Evolutionary conservation across 140 eudicot species (phyloP).

Genomic region (Anethum foeniculum): DNA sequence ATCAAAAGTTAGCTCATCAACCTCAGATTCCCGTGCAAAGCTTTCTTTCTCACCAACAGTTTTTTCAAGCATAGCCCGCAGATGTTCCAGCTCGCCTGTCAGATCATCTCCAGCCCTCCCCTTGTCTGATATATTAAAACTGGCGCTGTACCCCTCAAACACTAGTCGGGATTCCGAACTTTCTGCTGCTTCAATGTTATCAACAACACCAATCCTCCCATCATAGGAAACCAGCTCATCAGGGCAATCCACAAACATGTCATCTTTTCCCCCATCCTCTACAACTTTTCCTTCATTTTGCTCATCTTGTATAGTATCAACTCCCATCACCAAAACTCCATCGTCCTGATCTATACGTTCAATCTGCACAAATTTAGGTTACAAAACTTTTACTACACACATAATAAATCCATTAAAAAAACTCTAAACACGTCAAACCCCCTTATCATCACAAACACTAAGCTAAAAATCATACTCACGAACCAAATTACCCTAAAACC

Average conservation of each 20-base stretch:
- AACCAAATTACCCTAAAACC: not conserved
- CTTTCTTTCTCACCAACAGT: conserved; percentile 46
- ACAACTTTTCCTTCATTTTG: conserved; percentile 30
- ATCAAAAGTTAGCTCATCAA: conserved; percentile 15
- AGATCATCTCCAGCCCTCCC: conserved; percentile 22
- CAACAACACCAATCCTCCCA: conserved; percentile 19
- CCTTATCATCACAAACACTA: conserved; percentile 24
- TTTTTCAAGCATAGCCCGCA: conserved; percentile 31
- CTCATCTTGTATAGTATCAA: conserved; percentile 34
- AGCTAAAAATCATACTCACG: not conserved
- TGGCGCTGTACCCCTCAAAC: conserved; percentile 29
- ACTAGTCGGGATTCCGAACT: conserved; percentile 35
- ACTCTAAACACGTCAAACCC: conserved; percentile 8
- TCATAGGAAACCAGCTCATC: conserved; percentile 47
- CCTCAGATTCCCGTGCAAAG: conserved; percentile 51
- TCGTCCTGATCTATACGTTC: conserved; percentile 42
- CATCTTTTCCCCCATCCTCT: conserved; percentile 82
- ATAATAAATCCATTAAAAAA: not conserved
- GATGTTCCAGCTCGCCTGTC: conserved; percentile 35
- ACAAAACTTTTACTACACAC: not conserved
- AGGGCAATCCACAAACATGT: conserved; percentile 89
- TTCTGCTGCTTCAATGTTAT: conserved; percentile 28
- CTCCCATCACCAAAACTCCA: conserved; percentile 28
- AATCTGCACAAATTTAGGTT: conserved; percentile 26
- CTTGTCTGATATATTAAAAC: conserved; percentile 22